Evolutionary conservation across 805 yeast species (phyloP).

Genomic region (Nematodospora valgi): DNA sequence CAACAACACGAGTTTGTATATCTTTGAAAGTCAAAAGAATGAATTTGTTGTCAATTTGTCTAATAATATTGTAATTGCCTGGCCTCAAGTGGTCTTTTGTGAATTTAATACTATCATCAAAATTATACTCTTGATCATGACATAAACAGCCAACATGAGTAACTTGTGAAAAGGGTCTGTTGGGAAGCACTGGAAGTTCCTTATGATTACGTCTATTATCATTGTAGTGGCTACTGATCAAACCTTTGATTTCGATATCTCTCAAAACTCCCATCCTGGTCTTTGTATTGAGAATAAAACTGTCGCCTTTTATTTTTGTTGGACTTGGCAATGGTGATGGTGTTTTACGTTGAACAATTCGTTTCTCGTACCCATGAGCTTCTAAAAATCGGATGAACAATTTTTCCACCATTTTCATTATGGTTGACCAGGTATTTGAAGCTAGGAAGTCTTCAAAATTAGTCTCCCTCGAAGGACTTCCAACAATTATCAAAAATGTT

Average conservation of each 20-base stretch:
- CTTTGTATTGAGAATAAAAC: constrained; percentile 6
- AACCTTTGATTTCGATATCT: constrained; percentile 6
- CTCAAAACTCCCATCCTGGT: constrained; percentile 3
- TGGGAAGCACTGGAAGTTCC: too few species aligned
- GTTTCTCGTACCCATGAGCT: constrained; percentile 5
- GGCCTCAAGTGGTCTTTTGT: constrained; percentile 16
- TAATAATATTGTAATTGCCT: constrained; percentile 30
- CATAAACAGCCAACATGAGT: too few species aligned
- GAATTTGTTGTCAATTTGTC: constrained; percentile 65
- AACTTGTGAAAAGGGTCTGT: too few species aligned
- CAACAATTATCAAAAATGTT: constrained; percentile 31
- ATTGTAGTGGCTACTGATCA: constrained; percentile 1
- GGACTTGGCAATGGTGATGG: constrained; percentile 6
- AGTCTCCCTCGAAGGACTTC: constrained; percentile 30
- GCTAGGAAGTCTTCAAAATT: constrained; percentile 29
- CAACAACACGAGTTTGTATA: constrained; percentile 24
- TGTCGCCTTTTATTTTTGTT: constrained; percentile 1
- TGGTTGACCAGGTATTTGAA: constrained; percentile 2
- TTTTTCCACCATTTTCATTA: constrained; percentile 6
- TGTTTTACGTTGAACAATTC: not conserved
- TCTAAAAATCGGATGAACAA: constrained; percentile 7
- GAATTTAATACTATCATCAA: not conserved
- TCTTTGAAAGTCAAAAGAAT: constrained; percentile 40
- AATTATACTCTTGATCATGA: not conserved
- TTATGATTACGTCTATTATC: too few species aligned